Evolutionary conservation across 805 yeast species (phyloP).

Genomic region (Tetrapisispora nanseiensis): DNA sequence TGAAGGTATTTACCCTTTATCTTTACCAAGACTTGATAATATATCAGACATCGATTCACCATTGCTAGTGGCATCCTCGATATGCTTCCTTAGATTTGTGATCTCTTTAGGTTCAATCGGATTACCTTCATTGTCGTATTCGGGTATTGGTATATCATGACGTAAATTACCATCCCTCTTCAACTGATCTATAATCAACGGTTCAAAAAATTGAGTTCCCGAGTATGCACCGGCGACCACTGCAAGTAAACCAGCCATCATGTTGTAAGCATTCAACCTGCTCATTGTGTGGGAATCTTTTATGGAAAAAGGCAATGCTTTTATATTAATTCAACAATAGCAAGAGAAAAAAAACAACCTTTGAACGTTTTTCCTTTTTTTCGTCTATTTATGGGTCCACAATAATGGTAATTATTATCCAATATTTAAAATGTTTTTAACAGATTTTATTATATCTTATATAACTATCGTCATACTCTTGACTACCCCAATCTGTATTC

Average conservation of each 20-base stretch:
- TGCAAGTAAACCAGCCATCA: conserved; percentile 19
- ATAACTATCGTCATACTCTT: no score
- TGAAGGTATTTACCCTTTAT: no score
- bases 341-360: no score
- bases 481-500: no score
- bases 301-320: no score
- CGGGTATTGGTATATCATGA: conserved; percentile 47
- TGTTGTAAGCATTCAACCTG: conserved; percentile 24
- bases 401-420: no score
- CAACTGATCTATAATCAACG: conserved; percentile 57
- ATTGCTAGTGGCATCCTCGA: background rate
- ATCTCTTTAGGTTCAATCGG: background rate
- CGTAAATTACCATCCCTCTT: conserved; percentile 57
- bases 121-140: conserved; percentile 32
- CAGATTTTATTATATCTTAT: no score
- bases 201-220: conserved; percentile 58
- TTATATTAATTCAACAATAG: no score
- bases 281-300: no score
- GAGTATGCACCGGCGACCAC: conserved; percentile 37
- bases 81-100: background rate
- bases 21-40: background rate
- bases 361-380: no score
- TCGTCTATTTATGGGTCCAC: no score
- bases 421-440: no score
- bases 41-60: background rate